Base-by-base conservation (phyloP, 768 basidiomycete species). In the Mycena crocata region DNA sequence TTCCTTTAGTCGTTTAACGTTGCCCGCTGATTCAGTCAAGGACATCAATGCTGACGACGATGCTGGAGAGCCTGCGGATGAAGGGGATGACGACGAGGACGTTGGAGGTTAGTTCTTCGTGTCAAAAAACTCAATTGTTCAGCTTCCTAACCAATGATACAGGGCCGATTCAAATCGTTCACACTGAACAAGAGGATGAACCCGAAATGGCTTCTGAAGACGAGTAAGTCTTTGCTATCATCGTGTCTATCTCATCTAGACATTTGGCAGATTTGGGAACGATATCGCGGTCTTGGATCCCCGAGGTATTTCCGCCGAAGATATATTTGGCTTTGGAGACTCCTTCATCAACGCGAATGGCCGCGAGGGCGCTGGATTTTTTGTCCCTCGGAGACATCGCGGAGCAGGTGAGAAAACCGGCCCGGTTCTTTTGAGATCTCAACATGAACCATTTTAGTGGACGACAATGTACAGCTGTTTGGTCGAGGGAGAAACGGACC, bases 121-220 rank as follows among this genome's bases (percentile, higher is more conserved):
- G 37, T 21, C n/a, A n/a, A 69, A 9, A 67, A 75, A n/a, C n/a
- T n/a, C n/a, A n/a, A 37, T 17, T 26, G 28, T 37, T 23, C 12
- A 72, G 72, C n/a, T 5, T 57, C 61, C 71, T 76, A 71, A 76
- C 17, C 51, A 69, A 15, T 31, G 35, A 37, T 24, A 14, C 62
- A 84, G 83, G 82, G 30, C 83, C 82, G 6, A 87, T 90, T 48
- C 87, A 87, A 71, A 84, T 89, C 51, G 86, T 89, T 44, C 88
- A 88, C 51, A 85, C 86, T 58, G 88, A 87, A 45, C 88, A 88
- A 67, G 89, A 87, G 32, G 86, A 85, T 51, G 86, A 87, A 61
- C 88, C 84, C 5, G 91, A 90, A 64, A 79, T 86, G 75, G 81
- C 80, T 46, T 92, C 90, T 14, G 89, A 90, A 68, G 90, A 89